Evolutionary conservation across 768 basidiomycete species (phyloP).

Genomic region (Lactarius psammicola): DNA sequence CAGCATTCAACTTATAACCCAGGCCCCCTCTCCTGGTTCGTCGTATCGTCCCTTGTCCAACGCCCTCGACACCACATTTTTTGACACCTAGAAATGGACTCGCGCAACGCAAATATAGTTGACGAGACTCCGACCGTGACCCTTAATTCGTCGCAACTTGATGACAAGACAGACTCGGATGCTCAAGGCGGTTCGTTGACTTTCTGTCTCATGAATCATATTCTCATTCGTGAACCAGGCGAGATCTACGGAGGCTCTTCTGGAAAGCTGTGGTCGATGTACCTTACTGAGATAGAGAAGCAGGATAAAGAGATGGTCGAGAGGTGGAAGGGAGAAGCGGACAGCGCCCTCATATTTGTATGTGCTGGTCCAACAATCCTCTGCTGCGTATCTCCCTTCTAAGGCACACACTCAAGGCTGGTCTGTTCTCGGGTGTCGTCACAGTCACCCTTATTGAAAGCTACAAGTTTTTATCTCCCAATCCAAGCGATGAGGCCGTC

Average conservation of each 20-base stretch:
- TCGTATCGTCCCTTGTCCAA: neutral
- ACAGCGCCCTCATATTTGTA: too few relatives aligned
- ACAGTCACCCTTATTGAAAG: conserved; percentile 22
- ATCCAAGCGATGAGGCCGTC: too few relatives aligned
- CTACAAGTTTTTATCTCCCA: conserved; percentile 12
- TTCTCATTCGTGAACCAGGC: neutral
- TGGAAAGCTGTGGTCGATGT: neutral
- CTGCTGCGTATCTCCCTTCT: neutral
- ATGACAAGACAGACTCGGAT: neutral
- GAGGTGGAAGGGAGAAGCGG: too few relatives aligned
- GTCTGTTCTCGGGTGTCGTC: conserved; percentile 22
- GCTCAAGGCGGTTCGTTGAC: neutral
- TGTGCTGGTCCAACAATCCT: too few relatives aligned
- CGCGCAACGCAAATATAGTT: neutral
- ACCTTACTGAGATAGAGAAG: too few relatives aligned
- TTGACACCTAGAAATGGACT: neutral
- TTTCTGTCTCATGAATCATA: neutral
- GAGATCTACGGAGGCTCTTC: conserved; percentile 1
- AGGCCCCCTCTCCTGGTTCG: neutral
- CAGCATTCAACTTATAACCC: neutral
- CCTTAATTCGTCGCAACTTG: neutral
- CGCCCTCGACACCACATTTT: neutral
- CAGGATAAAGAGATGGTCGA: too few relatives aligned
- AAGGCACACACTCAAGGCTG: conserved; percentile 5
- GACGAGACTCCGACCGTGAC: neutral